A percentile compares a stretch with the other conserved stretches of the same genome.
These are phyloP conservation scores for Rhizopus sp. DNA, from an alignment of 371 early-diverging fungal genomes.

Conservation along the genomic window DNA sequence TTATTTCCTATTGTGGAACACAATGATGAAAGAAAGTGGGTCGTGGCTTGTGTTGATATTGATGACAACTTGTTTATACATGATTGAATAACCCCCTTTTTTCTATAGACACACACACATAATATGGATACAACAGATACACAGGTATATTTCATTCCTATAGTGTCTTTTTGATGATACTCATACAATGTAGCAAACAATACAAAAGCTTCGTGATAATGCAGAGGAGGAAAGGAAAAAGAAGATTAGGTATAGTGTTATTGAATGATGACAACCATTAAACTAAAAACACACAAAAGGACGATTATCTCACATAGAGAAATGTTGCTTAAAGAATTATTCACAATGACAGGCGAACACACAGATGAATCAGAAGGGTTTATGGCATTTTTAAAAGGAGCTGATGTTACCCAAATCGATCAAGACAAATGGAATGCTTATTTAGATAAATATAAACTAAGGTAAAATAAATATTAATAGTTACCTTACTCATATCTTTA, in stretches of 20 bases:
- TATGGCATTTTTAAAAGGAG: conserved; percentile 33
- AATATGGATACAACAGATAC: background rate
- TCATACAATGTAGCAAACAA: conserved; percentile 14
- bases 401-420: conserved; percentile 33
- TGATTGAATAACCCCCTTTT: background rate
- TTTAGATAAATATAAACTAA: conserved; percentile 35
- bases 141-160: background rate
- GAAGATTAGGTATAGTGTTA: conserved; percentile 28
- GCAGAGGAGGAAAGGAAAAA: conserved; percentile 30
- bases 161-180: background rate
- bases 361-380: conserved; percentile 21
- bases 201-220: conserved; percentile 27
- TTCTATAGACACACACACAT: background rate
- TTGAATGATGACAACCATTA: background rate
- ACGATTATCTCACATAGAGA: conserved; percentile 33
- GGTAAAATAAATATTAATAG: conserved; percentile 14
- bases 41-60: conserved; percentile 4
- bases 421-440: conserved; percentile 38
- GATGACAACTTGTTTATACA: background rate
- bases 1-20: conserved; percentile 9
- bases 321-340: conserved; percentile 37
- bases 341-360: conserved; percentile 32
- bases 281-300: conserved; percentile 12
- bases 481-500: background rate
- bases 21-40: conserved; percentile 1